Percentiles rank a stretch among this genome's conserved stretches.
phyloP scores from a whole-genome alignment of 2,329 filamentous ascomycete genomes.

The Phialemoniopsis sp. region DNA sequence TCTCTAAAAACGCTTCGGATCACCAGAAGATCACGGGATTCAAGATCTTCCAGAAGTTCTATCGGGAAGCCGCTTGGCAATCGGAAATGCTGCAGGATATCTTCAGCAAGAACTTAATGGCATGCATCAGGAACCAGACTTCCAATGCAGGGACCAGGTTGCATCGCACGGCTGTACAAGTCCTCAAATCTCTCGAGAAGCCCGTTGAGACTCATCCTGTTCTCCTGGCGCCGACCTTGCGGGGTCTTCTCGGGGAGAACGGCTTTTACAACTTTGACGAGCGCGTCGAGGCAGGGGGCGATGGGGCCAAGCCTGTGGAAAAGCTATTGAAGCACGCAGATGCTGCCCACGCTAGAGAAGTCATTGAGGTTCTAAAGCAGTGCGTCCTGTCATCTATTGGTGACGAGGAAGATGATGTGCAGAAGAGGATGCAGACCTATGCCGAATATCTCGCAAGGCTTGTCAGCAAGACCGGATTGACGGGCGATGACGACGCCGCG shows the following conservation, averaged over 20 bases:
- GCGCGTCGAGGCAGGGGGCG: slow-evolving; percentile 55
- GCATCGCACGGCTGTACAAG: slow-evolving; percentile 72
- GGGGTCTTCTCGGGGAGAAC: slow-evolving; percentile 63
- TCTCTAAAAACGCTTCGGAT: slow-evolving; percentile 75
- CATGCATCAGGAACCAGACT: slow-evolving; percentile 78
- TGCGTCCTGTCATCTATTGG: slow-evolving; percentile 25
- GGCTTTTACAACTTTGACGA: slow-evolving; percentile 81
- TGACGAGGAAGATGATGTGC: slow-evolving; percentile 29
- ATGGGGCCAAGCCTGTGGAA: slow-evolving; percentile 71
- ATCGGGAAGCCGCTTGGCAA: too few relatives aligned
- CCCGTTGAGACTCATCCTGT: slow-evolving; percentile 58
- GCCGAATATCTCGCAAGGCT: slow-evolving; percentile 51
- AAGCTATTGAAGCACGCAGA: slow-evolving; percentile 62
- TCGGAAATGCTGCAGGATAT: slow-evolving; percentile 55
- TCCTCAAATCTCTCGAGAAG: slow-evolving; percentile 66
- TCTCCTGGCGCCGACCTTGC: slow-evolving; percentile 57
- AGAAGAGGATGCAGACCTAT: slow-evolving; percentile 44
- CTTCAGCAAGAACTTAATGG: slow-evolving; percentile 81
- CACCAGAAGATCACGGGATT: slow-evolving; percentile 92
- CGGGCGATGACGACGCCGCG: slow-evolving; percentile 19
- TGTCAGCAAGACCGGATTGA: slow-evolving; percentile 30
- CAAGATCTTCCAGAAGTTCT: slow-evolving; percentile 68
- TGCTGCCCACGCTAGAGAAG: slow-evolving; percentile 47
- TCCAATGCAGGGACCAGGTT: slow-evolving; percentile 74
- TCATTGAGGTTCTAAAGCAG: slow-evolving; percentile 41